phyloP scores from a whole-genome alignment of 116 monocot genomes.

The Posidonia oceanica region DNA sequence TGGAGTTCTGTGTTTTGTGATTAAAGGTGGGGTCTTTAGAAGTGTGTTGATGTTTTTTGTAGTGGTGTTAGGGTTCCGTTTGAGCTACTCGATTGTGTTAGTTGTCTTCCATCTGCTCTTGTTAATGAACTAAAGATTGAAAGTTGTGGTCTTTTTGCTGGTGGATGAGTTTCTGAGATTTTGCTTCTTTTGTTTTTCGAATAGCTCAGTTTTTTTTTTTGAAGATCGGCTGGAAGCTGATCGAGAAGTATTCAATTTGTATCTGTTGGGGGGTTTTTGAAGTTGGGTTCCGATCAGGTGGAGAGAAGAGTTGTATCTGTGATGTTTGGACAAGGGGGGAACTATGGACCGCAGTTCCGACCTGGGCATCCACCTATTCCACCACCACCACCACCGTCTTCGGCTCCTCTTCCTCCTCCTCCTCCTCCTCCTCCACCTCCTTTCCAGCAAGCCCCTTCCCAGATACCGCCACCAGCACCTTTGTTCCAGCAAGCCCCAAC shows the following conservation, averaged over 20 bases:
- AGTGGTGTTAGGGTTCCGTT: too few relatives aligned
- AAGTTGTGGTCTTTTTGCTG: too few relatives aligned
- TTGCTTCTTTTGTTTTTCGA: too few relatives aligned
- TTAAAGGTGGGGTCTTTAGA: too few relatives aligned
- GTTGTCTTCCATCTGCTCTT: too few relatives aligned
- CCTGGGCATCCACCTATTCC: not conserved
- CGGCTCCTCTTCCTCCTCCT: not conserved
- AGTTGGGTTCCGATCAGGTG: not conserved
- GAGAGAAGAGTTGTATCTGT: not conserved
- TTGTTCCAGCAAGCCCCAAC: not conserved
- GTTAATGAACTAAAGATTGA: too few relatives aligned
- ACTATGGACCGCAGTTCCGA: not conserved
- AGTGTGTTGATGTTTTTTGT: too few relatives aligned
- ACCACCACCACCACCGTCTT: not conserved
- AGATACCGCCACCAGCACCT: not conserved
- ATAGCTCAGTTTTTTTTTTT: too few relatives aligned
- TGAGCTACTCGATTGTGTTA: too few relatives aligned
- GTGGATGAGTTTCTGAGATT: too few relatives aligned
- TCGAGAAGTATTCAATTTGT: not conserved
- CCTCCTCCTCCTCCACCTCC: not conserved
- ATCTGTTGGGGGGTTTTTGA: not conserved
- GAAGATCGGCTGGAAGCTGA: too few relatives aligned
- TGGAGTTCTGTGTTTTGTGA: too few relatives aligned
- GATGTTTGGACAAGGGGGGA: slow-evolving; percentile 11
- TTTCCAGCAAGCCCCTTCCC: slow-evolving; percentile 1